Percentiles rank a stretch among this genome's conserved stretches.
Evolutionary conservation across 1,284 basidiomycete species (phyloP).

Genomic region (Erythrobasidium hasegawianum): DNA sequence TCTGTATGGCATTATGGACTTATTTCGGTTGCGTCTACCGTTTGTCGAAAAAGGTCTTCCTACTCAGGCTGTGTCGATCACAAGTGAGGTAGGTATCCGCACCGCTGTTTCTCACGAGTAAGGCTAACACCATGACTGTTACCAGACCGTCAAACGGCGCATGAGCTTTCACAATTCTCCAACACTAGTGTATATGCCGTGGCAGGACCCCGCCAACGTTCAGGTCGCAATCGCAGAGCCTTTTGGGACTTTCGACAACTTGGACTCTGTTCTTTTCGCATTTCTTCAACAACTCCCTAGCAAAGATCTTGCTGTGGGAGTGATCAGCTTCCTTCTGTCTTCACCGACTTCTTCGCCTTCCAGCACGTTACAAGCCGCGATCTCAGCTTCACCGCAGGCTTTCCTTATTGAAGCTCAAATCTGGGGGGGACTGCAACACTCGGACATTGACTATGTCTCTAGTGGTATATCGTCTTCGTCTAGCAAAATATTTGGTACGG

Average conservation of each 20-base stretch:
- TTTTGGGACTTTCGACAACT: constrained; percentile 24
- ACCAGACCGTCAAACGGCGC: constrained; percentile 11
- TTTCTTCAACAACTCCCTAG: constrained; percentile 21
- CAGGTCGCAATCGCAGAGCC: constrained; percentile 16
- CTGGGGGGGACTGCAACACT: constrained; percentile 35
- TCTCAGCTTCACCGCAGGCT: background rate
- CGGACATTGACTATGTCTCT: constrained; percentile 13
- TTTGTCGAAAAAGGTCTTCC: constrained; percentile 16
- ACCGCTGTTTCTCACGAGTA: background rate
- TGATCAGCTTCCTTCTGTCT: constrained; percentile 32
- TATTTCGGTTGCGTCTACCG: constrained; percentile 30
- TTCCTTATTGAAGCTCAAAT: constrained; percentile 34
- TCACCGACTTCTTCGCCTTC: constrained; percentile 3
- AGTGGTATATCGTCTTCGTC: background rate
- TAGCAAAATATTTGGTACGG: constrained; percentile 12
- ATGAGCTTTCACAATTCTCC: constrained; percentile 34
- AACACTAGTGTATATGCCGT: constrained; percentile 6
- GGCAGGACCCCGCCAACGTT: background rate
- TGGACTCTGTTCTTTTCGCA: constrained; percentile 38
- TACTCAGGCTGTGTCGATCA: constrained; percentile 28
- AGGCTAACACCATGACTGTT: background rate
- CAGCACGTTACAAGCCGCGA: background rate
- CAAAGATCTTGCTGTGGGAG: background rate
- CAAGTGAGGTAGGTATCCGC: background rate
- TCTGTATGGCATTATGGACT: constrained; percentile 35